Conservation (phyloP, 805 yeast species). For the Saturnispora saitoi region DNA sequence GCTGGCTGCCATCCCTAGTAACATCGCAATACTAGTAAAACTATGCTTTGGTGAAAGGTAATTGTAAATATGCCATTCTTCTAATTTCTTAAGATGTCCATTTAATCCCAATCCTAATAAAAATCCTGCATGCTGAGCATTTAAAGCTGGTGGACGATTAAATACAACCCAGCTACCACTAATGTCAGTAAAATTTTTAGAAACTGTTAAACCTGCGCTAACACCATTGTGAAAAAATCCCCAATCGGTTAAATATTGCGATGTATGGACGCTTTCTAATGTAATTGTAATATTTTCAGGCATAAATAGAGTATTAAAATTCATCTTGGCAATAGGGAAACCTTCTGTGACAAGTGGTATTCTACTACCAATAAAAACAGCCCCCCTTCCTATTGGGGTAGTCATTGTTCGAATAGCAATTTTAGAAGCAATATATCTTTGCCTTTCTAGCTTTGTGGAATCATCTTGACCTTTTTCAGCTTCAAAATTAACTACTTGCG, state of each 20-base stretch:
- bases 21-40: conserved; percentile 74
- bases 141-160: conserved; percentile 62
- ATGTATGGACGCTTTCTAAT: conserved; percentile 44
- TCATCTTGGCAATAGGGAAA: conserved; percentile 69
- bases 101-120: conserved; percentile 85
- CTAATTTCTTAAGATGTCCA: conserved; percentile 75
- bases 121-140: conserved; percentile 90
- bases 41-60: conserved; percentile 85
- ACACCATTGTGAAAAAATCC: conserved; percentile 91
- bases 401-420: conserved; percentile 68
- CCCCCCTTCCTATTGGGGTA: conserved; percentile 71
- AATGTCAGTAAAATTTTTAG: conserved; percentile 58
- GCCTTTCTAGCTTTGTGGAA: conserved; percentile 44
- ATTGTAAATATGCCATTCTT: conserved; percentile 95
- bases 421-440: conserved; percentile 48
- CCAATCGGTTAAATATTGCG: conserved; percentile 55
- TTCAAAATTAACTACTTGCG: conserved; percentile 43
- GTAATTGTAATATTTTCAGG: conserved; percentile 60
- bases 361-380: conserved; percentile 57
- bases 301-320: conserved; percentile 53
- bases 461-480: conserved; percentile 38
- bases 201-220: conserved; percentile 69
- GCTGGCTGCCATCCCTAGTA: conserved; percentile 92
- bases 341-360: conserved; percentile 79
- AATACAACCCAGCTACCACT: conserved; percentile 89